Conservation (phyloP, 2,329 filamentous ascomycete genomes). For the Neocatenulostroma microsporum region DNA sequence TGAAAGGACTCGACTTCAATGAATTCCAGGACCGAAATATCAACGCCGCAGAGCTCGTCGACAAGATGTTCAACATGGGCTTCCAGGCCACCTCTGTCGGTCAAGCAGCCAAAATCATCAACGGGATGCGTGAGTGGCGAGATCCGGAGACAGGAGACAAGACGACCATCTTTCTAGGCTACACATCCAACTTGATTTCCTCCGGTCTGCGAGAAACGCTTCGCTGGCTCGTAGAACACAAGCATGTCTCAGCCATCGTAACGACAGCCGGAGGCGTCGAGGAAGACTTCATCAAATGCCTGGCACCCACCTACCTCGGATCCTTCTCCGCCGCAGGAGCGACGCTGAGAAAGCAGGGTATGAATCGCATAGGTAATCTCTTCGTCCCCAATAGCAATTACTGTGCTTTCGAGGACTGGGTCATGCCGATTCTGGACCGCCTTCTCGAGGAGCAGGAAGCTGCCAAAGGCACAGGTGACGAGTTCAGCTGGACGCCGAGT, state of each 20-base stretch:
- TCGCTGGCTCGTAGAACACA: slow-evolving; percentile 86
- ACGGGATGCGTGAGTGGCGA: slow-evolving; percentile 82
- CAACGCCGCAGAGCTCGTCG: slow-evolving; percentile 75
- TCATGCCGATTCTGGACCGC: slow-evolving; percentile 85
- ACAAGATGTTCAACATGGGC: slow-evolving; percentile 78
- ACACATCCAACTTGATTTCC: slow-evolving; percentile 95
- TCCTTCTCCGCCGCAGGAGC: slow-evolving; percentile 73
- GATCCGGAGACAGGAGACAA: slow-evolving; percentile 69
- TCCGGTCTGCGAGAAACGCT: slow-evolving; percentile 87
- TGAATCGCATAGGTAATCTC: slow-evolving; percentile 94
- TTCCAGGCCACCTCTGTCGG: slow-evolving; percentile 75
- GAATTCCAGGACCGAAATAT: slow-evolving; percentile 64
- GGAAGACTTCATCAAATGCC: slow-evolving; percentile 97
- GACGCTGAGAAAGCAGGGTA: slow-evolving; percentile 69
- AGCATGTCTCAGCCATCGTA: slow-evolving; percentile 85
- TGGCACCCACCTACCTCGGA: slow-evolving; percentile 87
- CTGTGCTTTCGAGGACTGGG: slow-evolving; percentile 96
- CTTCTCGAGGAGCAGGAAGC: slow-evolving; percentile 93
- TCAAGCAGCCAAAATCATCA: slow-evolving; percentile 84
- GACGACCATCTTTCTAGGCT: slow-evolving; percentile 94
- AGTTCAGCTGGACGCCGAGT: slow-evolving; percentile 85
- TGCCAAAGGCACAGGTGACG: slow-evolving; percentile 48
- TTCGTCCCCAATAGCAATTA: slow-evolving; percentile 96
- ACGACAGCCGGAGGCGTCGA: slow-evolving; percentile 93
- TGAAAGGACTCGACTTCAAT: slow-evolving; percentile 90